phyloP scores from a whole-genome alignment of 805 yeast genomes.

The Pichia cabralensis region DNA sequence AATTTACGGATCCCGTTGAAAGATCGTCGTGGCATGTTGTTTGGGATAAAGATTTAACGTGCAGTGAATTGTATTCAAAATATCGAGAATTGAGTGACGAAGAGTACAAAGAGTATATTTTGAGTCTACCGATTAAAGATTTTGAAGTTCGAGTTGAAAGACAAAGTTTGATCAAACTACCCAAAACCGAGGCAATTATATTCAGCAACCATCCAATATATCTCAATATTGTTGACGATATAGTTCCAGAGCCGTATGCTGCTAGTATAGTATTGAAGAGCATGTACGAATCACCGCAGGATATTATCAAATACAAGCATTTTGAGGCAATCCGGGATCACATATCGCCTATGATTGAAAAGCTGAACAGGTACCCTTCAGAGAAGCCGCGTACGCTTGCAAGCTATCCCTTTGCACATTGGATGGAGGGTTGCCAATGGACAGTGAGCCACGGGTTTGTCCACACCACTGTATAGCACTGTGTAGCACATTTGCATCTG shows the following conservation, averaged over 20 bases:
- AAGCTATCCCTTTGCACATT: too few relatives aligned
- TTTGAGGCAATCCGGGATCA: slow-evolving; percentile 34
- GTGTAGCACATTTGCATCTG: too few relatives aligned
- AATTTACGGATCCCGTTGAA: slow-evolving; percentile 35
- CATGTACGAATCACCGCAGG: slow-evolving; percentile 36
- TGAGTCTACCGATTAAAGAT: slow-evolving; percentile 28
- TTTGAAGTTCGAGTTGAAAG: slow-evolving; percentile 38
- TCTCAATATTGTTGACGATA: slow-evolving; percentile 29
- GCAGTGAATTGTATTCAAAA: slow-evolving; percentile 22
- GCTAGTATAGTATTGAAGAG: slow-evolving; percentile 34
- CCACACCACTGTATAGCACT: too few relatives aligned
- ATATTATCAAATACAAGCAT: slow-evolving; percentile 36
- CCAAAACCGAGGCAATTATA: slow-evolving; percentile 27
- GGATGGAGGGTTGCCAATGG: too few relatives aligned
- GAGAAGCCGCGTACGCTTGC: too few relatives aligned
- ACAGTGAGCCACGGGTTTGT: too few relatives aligned
- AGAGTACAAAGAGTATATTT: slow-evolving; percentile 22
- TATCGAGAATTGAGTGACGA: slow-evolving; percentile 29
- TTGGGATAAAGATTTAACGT: slow-evolving; percentile 34
- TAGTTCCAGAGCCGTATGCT: slow-evolving; percentile 38
- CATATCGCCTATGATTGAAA: too few relatives aligned
- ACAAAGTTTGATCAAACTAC: slow-evolving; percentile 37
- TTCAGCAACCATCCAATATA: slow-evolving; percentile 25
- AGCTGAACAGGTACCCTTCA: too few relatives aligned
- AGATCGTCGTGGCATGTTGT: slow-evolving; percentile 41